Conservation (phyloP, 306 rosid species). For the Purshia tridentata region DNA sequence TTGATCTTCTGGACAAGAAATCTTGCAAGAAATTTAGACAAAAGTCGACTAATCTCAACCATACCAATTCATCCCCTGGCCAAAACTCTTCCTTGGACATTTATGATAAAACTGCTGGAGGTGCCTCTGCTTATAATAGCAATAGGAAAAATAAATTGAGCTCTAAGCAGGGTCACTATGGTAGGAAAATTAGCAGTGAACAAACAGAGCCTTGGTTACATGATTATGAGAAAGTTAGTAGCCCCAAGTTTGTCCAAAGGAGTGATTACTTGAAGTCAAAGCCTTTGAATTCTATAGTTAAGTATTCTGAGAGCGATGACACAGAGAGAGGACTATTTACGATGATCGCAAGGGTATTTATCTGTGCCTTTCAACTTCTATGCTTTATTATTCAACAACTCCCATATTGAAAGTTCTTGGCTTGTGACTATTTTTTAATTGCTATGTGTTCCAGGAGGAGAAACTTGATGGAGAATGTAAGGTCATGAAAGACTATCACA, state of each 20-base stretch:
- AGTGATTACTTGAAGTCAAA: constrained; percentile 49
- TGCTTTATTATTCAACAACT: background rate
- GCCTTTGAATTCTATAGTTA: constrained; percentile 45
- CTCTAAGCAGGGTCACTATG: constrained; percentile 51
- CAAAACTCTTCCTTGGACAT: constrained; percentile 62
- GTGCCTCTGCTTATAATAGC: constrained; percentile 46
- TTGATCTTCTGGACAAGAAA: constrained; percentile 58
- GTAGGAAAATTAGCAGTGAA: constrained; percentile 48
- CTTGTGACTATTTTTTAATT: constrained; percentile 26
- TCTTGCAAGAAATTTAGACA: constrained; percentile 39
- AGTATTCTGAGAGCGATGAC: constrained; percentile 35
- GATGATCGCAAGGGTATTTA: constrained; percentile 47
- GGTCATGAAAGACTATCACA: constrained; percentile 36
- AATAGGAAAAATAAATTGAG: constrained; percentile 47
- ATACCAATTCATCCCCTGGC: constrained; percentile 39
- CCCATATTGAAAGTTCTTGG: constrained; percentile 11
- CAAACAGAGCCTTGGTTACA: constrained; percentile 31
- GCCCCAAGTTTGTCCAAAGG: constrained; percentile 45
- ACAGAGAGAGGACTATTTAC: constrained; percentile 44
- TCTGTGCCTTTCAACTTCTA: constrained; percentile 12
- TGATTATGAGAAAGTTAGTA: constrained; percentile 41
- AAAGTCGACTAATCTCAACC: constrained; percentile 34
- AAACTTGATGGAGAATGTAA: constrained; percentile 47
- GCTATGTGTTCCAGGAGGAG: constrained; percentile 48
- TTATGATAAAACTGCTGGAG: constrained; percentile 57